phyloP scores from a whole-genome alignment of 257 asterid species.

The Cynanchum wilfordii region DNA sequence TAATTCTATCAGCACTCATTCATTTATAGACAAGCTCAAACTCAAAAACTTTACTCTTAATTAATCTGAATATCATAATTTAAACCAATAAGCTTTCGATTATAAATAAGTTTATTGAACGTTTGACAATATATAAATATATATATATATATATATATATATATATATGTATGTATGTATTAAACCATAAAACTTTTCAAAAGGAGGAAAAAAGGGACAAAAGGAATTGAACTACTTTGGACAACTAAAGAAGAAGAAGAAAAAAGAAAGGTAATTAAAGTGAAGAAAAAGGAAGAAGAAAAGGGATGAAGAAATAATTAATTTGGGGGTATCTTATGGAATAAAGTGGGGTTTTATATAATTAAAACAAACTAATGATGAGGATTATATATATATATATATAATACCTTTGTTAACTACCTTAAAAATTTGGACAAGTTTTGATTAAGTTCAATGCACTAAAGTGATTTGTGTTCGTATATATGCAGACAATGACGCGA shows the following conservation, averaged over 20 bases:
- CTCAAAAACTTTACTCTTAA: too few relatives aligned
- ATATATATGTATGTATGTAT: too few relatives aligned
- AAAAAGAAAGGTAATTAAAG: too few relatives aligned
- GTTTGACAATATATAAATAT: too few relatives aligned
- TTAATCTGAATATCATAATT: too few relatives aligned
- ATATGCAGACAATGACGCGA: constrained; percentile 25
- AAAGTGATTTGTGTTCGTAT: constrained; percentile 13
- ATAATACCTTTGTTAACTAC: constrained; percentile 33
- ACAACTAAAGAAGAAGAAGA: too few relatives aligned
- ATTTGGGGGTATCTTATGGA: constrained; percentile 16
- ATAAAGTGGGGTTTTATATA: constrained; percentile 12
- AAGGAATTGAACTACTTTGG: too few relatives aligned
- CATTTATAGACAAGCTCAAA: too few relatives aligned
- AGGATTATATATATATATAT: not conserved
- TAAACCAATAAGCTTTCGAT: too few relatives aligned
- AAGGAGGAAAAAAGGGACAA: not conserved
- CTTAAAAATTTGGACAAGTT: constrained; percentile 17
- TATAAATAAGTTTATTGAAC: too few relatives aligned
- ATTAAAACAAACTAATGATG: constrained; percentile 39
- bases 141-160: too few relatives aligned
- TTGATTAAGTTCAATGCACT: constrained; percentile 10
- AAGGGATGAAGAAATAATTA: constrained; percentile 7
- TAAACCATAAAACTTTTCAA: not conserved
- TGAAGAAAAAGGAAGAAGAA: not conserved
- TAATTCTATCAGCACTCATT: too few relatives aligned